A percentile compares a stretch with the other conserved stretches of the same genome.
Conservation (phyloP, 1,284 basidiomycete species). For the Singerocomus inundabilis region DNA sequence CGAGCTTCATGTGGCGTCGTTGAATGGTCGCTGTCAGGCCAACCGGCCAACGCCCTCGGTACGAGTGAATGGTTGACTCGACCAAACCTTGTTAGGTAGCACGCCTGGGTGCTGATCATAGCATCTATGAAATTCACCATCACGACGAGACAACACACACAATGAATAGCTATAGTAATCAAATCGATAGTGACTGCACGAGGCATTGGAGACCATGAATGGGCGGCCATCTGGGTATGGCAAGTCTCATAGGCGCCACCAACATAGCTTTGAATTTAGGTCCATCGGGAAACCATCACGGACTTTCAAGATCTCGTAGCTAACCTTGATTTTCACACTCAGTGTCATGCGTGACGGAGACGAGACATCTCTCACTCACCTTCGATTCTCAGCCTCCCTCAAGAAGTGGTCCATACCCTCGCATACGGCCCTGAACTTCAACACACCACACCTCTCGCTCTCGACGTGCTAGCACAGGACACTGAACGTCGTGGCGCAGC, state of each 20-base stretch:
- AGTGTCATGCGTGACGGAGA: not conserved
- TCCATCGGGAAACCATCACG: slow-evolving; percentile 22
- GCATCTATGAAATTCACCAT: slow-evolving; percentile 18
- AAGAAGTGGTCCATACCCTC: slow-evolving; percentile 37
- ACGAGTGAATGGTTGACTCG: not conserved
- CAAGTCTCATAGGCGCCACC: slow-evolving; percentile 16
- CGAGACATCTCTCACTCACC: slow-evolving; percentile 31
- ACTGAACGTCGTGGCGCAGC: slow-evolving; percentile 45
- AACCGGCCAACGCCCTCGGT: slow-evolving; percentile 15
- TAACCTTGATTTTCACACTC: slow-evolving; percentile 21
- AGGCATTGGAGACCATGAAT: slow-evolving; percentile 21
- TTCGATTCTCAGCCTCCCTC: slow-evolving; percentile 13
- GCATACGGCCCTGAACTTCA: slow-evolving; percentile 41
- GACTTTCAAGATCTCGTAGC: slow-evolving; percentile 23
- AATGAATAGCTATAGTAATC: slow-evolving; percentile 14
- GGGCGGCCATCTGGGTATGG: slow-evolving; percentile 23
- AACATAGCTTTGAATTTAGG: slow-evolving; percentile 12
- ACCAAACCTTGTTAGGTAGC: slow-evolving; percentile 6
- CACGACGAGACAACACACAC: slow-evolving; percentile 4
- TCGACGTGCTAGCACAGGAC: slow-evolving; percentile 54
- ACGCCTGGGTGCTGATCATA: slow-evolving; percentile 7
- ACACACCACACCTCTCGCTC: slow-evolving; percentile 51
- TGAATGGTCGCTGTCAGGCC: slow-evolving; percentile 18
- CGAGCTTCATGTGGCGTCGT: slow-evolving; percentile 22
- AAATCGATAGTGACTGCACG: slow-evolving; percentile 15